Conservation (phyloP, 2,329 filamentous ascomycete species). For the Capronia coronata region DNA sequence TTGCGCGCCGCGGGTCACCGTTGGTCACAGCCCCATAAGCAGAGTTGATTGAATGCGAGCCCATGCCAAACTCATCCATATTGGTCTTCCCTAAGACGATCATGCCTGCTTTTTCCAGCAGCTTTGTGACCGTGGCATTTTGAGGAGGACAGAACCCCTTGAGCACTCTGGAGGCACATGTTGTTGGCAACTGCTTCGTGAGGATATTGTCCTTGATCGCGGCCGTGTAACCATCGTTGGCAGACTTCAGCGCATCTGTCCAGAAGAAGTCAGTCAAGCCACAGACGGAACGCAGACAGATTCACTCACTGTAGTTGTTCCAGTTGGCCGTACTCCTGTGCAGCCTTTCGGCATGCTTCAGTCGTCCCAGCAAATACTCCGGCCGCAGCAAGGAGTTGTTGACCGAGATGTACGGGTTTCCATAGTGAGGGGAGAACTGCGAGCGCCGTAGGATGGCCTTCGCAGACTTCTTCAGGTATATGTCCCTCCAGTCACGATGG, state of each 20-base stretch:
- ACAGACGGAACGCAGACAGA: background rate
- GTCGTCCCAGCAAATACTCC: background rate
- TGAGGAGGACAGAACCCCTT: constrained; percentile 66
- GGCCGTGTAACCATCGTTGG: constrained; percentile 34
- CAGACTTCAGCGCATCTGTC: constrained; percentile 16
- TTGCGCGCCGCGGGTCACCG: constrained; percentile 32
- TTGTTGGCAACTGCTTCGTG: constrained; percentile 60
- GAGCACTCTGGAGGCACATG: constrained; percentile 74
- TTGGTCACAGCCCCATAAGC: constrained; percentile 55
- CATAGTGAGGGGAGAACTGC: constrained; percentile 6
- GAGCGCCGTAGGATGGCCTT: constrained; percentile 1
- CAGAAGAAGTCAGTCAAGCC: background rate
- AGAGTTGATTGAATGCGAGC: constrained; percentile 69
- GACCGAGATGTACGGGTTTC: constrained; percentile 7
- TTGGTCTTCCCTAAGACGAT: constrained; percentile 73
- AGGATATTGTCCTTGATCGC: constrained; percentile 75
- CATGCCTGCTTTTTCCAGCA: constrained; percentile 58
- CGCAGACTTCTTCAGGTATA: background rate
- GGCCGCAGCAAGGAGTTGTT: background rate
- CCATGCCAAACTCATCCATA: constrained; percentile 96
- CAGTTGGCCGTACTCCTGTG: background rate
- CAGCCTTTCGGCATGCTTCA: background rate
- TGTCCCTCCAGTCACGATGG: constrained; percentile 4
- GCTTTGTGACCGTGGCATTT: constrained; percentile 70
- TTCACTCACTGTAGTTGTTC: background rate